A percentile compares a stretch with the other conserved stretches of the same genome.
phyloP scores from a whole-genome alignment of 805 yeast species.

The Suhomyces sp. region DNA sequence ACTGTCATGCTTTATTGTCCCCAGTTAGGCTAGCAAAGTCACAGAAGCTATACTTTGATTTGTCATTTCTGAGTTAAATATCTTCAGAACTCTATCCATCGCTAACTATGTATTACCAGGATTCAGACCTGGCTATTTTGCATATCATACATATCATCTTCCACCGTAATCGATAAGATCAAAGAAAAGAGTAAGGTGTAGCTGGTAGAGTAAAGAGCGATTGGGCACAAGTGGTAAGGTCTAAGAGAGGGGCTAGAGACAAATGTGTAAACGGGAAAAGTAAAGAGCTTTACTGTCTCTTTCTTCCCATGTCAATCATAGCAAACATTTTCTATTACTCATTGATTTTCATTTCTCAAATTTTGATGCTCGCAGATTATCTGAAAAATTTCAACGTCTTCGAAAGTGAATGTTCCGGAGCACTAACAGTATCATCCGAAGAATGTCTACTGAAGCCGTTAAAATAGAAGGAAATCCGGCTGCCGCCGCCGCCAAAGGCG shows the following conservation, averaged over 20 bases:
- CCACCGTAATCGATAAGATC: not conserved
- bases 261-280: not conserved
- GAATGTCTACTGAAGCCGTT: conserved; percentile 21
- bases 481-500: conserved; percentile 5
- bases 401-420: conserved; percentile 2
- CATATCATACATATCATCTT: too few species aligned
- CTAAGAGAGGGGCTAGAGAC: not conserved
- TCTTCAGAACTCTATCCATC: too few species aligned
- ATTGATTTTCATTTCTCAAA: not conserved
- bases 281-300: not conserved
- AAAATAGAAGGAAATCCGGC: not conserved
- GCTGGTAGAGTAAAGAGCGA: not conserved
- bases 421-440: conserved; percentile 9
- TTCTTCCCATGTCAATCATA: not conserved
- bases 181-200: not conserved
- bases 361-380: not conserved
- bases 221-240: too few species aligned
- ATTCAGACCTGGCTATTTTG: too few species aligned
- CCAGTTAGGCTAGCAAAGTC: too few species aligned
- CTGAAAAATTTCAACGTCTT: conserved; percentile 1
- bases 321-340: not conserved
- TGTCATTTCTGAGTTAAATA: too few species aligned
- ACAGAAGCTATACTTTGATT: too few species aligned
- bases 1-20: too few species aligned
- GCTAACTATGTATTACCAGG: too few species aligned